Evolutionary conservation across 148 eudicot species (phyloP).

Genomic region (Tetragonia tetragonoides): DNA sequence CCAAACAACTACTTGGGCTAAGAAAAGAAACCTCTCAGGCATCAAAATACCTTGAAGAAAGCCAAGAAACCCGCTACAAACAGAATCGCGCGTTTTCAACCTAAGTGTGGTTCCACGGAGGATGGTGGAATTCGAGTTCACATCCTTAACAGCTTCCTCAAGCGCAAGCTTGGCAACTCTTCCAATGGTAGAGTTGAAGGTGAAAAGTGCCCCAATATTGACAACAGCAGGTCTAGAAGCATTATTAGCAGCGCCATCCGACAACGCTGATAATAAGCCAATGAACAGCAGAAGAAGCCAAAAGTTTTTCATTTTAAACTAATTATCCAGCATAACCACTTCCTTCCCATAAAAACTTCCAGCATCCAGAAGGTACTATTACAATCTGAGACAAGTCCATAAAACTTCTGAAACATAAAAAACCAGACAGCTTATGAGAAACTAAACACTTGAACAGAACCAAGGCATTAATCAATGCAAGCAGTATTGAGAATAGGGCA

Average conservation of each 20-base stretch:
- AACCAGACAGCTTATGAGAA: constrained; percentile 13
- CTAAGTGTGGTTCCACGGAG: constrained; percentile 61
- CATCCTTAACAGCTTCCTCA: constrained; percentile 80
- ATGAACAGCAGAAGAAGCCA: constrained; percentile 35
- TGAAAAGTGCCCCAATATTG: constrained; percentile 80
- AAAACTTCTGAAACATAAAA: constrained; percentile 23
- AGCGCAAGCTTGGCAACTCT: constrained; percentile 84
- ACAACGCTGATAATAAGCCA: constrained; percentile 31
- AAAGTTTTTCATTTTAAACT: constrained; percentile 36
- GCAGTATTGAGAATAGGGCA: not conserved
- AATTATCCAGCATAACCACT: constrained; percentile 20
- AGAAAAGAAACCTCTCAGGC: constrained; percentile 2
- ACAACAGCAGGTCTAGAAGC: constrained; percentile 67
- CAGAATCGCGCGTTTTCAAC: constrained; percentile 47
- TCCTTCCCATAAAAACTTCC: constrained; percentile 16
- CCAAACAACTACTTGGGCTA: constrained; percentile 4
- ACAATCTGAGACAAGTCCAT: constrained; percentile 19
- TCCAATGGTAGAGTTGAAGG: constrained; percentile 81
- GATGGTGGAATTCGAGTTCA: constrained; percentile 61
- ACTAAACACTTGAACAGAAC: not conserved
- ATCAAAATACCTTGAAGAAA: constrained; percentile 71
- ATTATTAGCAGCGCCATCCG: constrained; percentile 42
- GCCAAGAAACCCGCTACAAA: constrained; percentile 86
- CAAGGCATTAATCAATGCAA: not conserved
- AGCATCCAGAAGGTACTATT: constrained; percentile 15